Base-by-base conservation (phyloP, 176 grass and related monocot species). In the Chrysopogon serrulatus region DNA sequence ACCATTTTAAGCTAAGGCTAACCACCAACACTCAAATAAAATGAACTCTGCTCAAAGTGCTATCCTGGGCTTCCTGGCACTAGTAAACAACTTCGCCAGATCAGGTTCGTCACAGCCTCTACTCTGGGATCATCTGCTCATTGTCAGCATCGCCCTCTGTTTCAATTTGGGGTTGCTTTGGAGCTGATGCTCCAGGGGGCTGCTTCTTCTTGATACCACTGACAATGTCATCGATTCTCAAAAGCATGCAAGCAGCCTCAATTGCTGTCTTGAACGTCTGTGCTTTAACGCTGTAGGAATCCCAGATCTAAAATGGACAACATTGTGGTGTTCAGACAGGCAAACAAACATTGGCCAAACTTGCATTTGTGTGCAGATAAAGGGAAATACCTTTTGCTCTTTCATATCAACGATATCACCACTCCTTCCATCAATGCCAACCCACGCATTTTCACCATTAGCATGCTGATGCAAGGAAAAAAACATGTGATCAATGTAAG, bases 241-340 rank as follows among this genome's bases (percentile, higher is more conserved):
- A 72, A 80, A 99, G 93, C 97, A 99, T 99, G 87, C 85, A 92
- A 35, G 97, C 90, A 26, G 97, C 90, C 65, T 99, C 97, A 0
- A 99, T 96, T n/a, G 97, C 97, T 14, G 93, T 99, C 86, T 99
- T 99, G 83, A 96, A 99, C 0, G 97, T 99, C 68, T 99, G 97
- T 41, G 93, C 91, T 85, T 99, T 99, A 23, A 99, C 97, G 67
- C 84, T 96, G 73, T 96, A 99, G 23, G 95, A 94, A 65, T 98
- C 95, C 95, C 95, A 98, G 70, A 98, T 93, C 95, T 98, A 79
- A 81, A 27, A 70, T 56, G 76, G 8, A 66, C 11, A 83, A 53
- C 8, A 26, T 30, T 19, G 47, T 43, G 51, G 47, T 83, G n/a
- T n/a, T n/a, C 79, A 87, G 61, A 28, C 26, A 10, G 31, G 57